These are phyloP conservation scores for Pleurotus pulmonarius DNA, from an alignment of 768 basidiomycete species.

Conservation along the genomic window DNA sequence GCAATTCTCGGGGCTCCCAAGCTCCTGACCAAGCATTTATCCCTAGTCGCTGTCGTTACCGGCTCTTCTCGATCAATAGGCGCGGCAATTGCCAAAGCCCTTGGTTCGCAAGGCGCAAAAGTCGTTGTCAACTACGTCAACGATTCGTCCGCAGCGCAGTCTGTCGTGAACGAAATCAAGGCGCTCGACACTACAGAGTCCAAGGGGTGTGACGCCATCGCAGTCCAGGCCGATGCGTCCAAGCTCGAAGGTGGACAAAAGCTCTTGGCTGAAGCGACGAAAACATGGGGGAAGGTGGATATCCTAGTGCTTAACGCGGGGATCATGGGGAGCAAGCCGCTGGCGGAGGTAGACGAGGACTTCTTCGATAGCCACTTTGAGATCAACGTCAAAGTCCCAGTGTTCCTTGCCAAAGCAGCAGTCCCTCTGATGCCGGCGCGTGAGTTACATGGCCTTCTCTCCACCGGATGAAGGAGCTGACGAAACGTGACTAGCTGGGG, in stretches of 20 bases:
- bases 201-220: conserved; percentile 41
- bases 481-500: conserved; percentile 32
- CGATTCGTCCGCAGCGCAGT: conserved; percentile 36
- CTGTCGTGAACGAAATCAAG: conserved; percentile 45
- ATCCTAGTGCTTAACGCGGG: conserved; percentile 60
- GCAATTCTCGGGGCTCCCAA: neutral
- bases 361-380: conserved; percentile 48
- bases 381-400: conserved; percentile 55
- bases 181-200: conserved; percentile 22
- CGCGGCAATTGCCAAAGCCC: conserved; percentile 46
- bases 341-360: conserved; percentile 50
- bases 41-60: conserved; percentile 26
- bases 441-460: conserved; percentile 19
- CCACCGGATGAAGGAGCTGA: neutral
- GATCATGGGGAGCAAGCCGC: conserved; percentile 46
- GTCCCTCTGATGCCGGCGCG: conserved; percentile 38
- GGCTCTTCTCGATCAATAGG: conserved; percentile 61
- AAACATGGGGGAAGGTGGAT: conserved; percentile 48
- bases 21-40: neutral
- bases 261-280: conserved; percentile 45
- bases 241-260: conserved; percentile 41
- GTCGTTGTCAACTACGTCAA: conserved; percentile 56
- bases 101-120: conserved; percentile 54
- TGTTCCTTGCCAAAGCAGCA: conserved; percentile 51
- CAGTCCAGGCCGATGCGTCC: conserved; percentile 50